A percentile compares a stretch with the other conserved stretches of the same genome.
phyloP scores from a whole-genome alignment of 2,329 filamentous ascomycete species.

The Xylaria multiplex region DNA sequence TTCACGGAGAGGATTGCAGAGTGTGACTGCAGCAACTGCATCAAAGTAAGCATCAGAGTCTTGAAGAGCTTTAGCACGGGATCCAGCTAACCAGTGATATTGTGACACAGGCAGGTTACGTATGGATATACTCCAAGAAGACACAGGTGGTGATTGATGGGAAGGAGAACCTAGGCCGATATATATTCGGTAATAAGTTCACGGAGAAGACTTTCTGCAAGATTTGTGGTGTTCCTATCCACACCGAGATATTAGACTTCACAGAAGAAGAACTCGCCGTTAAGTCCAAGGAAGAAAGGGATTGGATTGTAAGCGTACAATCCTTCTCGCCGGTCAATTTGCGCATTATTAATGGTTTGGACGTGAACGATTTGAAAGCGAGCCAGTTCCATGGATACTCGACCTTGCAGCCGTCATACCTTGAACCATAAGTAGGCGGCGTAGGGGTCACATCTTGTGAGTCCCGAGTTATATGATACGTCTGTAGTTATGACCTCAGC shows the following conservation, averaged over 20 bases:
- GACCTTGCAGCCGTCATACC: neutral
- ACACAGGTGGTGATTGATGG: slow-evolving; percentile 4
- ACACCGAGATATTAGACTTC: neutral
- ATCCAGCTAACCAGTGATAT: neutral
- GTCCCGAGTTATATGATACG: neutral
- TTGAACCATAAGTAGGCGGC: slow-evolving; percentile 6
- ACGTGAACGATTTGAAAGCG: slow-evolving; percentile 4
- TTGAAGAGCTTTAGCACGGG: neutral
- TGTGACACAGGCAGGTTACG: slow-evolving; percentile 6
- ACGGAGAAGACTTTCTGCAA: slow-evolving; percentile 1
- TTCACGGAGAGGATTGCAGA: neutral
- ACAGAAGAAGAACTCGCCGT: slow-evolving; percentile 4
- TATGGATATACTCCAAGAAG: slow-evolving; percentile 7
- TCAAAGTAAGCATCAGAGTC: neutral
- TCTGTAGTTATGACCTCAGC: neutral
- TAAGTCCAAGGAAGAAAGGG: neutral
- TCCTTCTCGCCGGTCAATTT: neutral
- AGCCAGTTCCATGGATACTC: neutral
- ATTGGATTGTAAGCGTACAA: neutral
- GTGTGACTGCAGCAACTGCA: slow-evolving; percentile 6
- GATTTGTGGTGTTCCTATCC: slow-evolving; percentile 4
- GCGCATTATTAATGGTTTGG: neutral
- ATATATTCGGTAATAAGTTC: neutral
- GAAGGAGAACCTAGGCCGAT: neutral
- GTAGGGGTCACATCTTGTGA: neutral